Conservation (phyloP, 1,284 basidiomycete species). For the Ustilago esculenta region DNA sequence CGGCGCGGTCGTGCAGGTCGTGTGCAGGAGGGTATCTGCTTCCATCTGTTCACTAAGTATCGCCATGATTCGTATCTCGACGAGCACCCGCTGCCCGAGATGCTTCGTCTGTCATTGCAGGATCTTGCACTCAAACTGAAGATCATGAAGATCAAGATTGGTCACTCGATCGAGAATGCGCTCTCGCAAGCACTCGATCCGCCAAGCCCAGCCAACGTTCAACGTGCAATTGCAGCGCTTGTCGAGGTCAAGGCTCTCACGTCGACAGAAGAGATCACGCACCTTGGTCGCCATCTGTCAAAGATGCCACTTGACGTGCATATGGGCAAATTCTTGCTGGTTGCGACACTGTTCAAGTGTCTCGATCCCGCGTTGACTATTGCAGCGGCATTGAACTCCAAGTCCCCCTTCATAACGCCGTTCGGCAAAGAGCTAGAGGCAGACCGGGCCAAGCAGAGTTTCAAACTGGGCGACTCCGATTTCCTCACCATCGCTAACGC, state of each 20-base stretch:
- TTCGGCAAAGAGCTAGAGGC: constrained; percentile 89
- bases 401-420: constrained; percentile 86
- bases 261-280: constrained; percentile 87
- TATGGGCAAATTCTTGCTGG: constrained; percentile 90
- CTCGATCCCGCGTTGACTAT: constrained; percentile 95
- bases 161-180: constrained; percentile 84
- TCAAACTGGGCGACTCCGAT: constrained; percentile 90
- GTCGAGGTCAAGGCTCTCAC: constrained; percentile 93
- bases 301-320: constrained; percentile 96
- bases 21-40: constrained; percentile 89
- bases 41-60: constrained; percentile 91
- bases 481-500: constrained; percentile 93
- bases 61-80: constrained; percentile 84
- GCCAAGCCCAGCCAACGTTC: constrained; percentile 85
- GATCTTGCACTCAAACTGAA: constrained; percentile 96
- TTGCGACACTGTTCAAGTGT: constrained; percentile 86
- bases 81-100: constrained; percentile 93
- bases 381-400: constrained; percentile 87
- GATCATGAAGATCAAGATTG: constrained; percentile 91
- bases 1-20: constrained; percentile 91
- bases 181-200: constrained; percentile 89
- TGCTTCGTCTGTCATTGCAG: constrained; percentile 91
- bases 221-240: constrained; percentile 86
- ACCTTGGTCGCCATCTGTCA: constrained; percentile 89
- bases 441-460: constrained; percentile 81